Conservation (phyloP, 495 filamentous ascomycete genomes). For the Trichoderma asperelloides region DNA sequence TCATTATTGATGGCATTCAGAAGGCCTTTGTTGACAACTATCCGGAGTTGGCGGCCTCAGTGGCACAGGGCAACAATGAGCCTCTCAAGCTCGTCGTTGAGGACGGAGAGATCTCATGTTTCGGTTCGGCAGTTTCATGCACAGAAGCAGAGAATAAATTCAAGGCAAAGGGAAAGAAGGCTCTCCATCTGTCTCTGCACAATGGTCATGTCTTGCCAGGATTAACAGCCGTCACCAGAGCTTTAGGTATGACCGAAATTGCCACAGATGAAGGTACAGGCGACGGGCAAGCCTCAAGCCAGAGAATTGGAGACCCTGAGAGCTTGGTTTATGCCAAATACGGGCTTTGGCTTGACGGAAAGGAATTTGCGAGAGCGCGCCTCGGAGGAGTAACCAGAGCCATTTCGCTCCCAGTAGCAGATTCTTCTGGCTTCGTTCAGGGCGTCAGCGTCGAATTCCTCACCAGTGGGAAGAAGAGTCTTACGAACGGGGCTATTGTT, state of each 20-base stretch:
- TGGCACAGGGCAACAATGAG: neutral
- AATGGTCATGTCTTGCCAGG: constrained; percentile 40
- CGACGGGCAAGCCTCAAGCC: constrained; percentile 24
- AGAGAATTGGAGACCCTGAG: constrained; percentile 12
- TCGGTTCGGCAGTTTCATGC: constrained; percentile 17
- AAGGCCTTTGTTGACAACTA: constrained; percentile 19
- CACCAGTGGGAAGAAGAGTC: constrained; percentile 31
- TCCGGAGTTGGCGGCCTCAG: neutral
- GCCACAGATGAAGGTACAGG: constrained; percentile 28
- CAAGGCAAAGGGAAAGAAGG: constrained; percentile 5
- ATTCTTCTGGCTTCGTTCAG: constrained; percentile 28
- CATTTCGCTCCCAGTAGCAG: constrained; percentile 31
- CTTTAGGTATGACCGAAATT: constrained; percentile 39
- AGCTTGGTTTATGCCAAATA: constrained; percentile 38
- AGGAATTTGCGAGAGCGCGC: constrained; percentile 32
- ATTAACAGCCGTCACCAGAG: constrained; percentile 33
- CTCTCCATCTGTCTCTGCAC: constrained; percentile 24
- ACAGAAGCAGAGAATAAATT: constrained; percentile 11
- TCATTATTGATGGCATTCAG: constrained; percentile 27
- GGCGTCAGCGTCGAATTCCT: constrained; percentile 39
- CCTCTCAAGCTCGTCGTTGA: constrained; percentile 29
- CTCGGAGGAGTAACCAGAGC: constrained; percentile 43
- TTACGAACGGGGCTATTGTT: constrained; percentile 31
- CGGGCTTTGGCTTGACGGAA: constrained; percentile 39
- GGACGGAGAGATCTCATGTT: constrained; percentile 30